These are phyloP conservation scores for Diversispora epigaea DNA, from an alignment of 192 early-diverging fungal genomes.

Conservation along the genomic window DNA sequence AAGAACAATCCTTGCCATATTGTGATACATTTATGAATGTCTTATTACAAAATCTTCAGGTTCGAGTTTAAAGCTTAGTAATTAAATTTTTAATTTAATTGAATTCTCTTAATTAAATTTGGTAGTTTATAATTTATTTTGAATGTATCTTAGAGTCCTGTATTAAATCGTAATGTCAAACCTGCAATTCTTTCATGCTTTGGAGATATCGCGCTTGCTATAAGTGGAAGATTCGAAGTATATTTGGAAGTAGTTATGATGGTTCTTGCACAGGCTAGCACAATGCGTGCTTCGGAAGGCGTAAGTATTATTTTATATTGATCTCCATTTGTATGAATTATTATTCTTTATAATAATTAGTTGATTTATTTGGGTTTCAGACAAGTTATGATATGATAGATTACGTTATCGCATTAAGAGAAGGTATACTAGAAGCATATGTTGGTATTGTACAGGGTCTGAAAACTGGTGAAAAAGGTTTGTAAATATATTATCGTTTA, in stretches of 20 bases:
- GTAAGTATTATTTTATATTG: not conserved
- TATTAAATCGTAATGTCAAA: slow-evolving; percentile 83
- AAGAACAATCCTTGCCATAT: slow-evolving; percentile 71
- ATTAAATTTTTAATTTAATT: not conserved
- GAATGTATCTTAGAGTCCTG: slow-evolving; percentile 50
- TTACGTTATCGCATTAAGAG: slow-evolving; percentile 80
- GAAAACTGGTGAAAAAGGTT: slow-evolving; percentile 72
- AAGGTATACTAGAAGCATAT: slow-evolving; percentile 92
- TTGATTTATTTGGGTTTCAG: slow-evolving; percentile 29
- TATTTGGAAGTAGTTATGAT: slow-evolving; percentile 84
- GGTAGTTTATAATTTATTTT: not conserved
- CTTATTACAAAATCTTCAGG: slow-evolving; percentile 75
- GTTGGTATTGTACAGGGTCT: slow-evolving; percentile 95
- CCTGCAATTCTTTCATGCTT: slow-evolving; percentile 93
- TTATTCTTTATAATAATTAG: not conserved
- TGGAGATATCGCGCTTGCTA: slow-evolving; percentile 97
- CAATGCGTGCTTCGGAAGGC: slow-evolving; percentile 54
- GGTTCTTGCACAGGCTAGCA: slow-evolving; percentile 82
- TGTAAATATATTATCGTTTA: not conserved
- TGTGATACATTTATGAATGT: slow-evolving; percentile 85
- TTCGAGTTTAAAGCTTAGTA: slow-evolving; percentile 4
- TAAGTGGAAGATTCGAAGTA: slow-evolving; percentile 78
- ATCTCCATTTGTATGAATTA: not conserved
- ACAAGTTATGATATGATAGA: slow-evolving; percentile 80
- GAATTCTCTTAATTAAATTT: not conserved